A percentile compares a stretch with the other conserved stretches of the same genome.
Evolutionary conservation across 1,284 basidiomycete species (phyloP).

Genomic region (Kwoniella shivajii): DNA sequence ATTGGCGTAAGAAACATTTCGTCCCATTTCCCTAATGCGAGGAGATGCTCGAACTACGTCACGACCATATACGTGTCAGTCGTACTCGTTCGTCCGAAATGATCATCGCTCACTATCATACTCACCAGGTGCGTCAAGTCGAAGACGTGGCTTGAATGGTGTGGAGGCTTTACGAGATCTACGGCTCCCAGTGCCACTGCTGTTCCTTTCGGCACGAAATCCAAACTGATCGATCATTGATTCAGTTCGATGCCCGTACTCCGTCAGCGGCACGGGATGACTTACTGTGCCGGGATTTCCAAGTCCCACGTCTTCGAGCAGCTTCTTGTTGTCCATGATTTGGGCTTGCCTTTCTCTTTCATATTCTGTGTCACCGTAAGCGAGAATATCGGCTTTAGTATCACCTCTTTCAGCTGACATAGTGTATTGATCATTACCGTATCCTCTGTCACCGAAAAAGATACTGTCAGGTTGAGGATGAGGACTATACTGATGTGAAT

Average conservation of each 20-base stretch:
- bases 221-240: conserved; percentile 10
- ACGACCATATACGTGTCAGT: conserved; percentile 3
- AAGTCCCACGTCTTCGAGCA: conserved; percentile 44
- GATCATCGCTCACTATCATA: conserved; percentile 8
- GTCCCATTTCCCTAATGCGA: conserved; percentile 42
- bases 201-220: conserved; percentile 14
- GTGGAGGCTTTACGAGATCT: conserved; percentile 26
- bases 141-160: conserved; percentile 30
- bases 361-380: conserved; percentile 36
- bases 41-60: conserved; percentile 41
- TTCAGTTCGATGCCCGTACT: not conserved
- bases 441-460: conserved; percentile 17
- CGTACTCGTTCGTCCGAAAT: conserved; percentile 1
- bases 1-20: conserved; percentile 45
- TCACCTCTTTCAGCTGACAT: conserved; percentile 28
- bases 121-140: conserved; percentile 34
- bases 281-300: conserved; percentile 25
- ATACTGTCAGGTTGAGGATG: conserved; percentile 32
- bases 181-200: conserved; percentile 6
- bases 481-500: conserved; percentile 14
- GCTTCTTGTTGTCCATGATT: conserved; percentile 43
- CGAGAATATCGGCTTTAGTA: conserved; percentile 15
- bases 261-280: conserved; percentile 10
- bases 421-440: conserved; percentile 23
- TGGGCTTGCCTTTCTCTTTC: conserved; percentile 42